Base-by-base conservation (phyloP, 129 eudicot genomes). In the Helianthus tuberosus region DNA sequence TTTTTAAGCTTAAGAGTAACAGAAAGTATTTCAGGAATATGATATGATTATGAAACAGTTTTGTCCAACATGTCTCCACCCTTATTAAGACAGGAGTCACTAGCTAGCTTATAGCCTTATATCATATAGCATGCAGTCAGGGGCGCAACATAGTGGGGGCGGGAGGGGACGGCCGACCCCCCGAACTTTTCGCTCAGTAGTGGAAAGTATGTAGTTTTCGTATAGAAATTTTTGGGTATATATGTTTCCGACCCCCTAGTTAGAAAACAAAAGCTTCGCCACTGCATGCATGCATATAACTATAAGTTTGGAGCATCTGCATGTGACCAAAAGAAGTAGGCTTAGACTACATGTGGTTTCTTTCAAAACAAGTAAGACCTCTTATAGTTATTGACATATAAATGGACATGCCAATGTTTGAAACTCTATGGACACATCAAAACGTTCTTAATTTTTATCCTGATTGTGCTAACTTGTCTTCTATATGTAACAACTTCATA, bases 331-430 rank as follows among this genome's bases (percentile, higher is more conserved):
- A 83, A 82, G 78, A 69, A 72, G 81, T 69, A 77, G 64, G 94
- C 85, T 83, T 80, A 78, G 84, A 83, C 85, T 80, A 85, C 90
- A 85, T 78, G 88, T 88, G 90, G 77, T 66, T 75, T 77, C 69
- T 32, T 32, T 32, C 23, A 20, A 20, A 20, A 20, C 23, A 20
- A 20, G 17, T 77, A 53, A 71, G 52, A 35, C 50, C 23, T 20
- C 23, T 20, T 20, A 20, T 20, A 20, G 23, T 20, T 20, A 20
- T 20, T 20, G 23, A 20, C 23, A 20, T 0, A 20, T 20, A 20
- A 20, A 20, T 20, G 23, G 23, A 20, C 23, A 20, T 20, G 23
- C 23, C 23, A 32, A 32, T 73, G 36, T 73, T 17, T n/a, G 47
- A 73, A 73, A 46, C 43, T 51, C 35, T 55, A 10, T 51, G 3